These are phyloP conservation scores for Ophiocordyceps camponoti-leonardi DNA, from an alignment of 2,329 filamentous ascomycete genomes.

Conservation along the genomic window DNA sequence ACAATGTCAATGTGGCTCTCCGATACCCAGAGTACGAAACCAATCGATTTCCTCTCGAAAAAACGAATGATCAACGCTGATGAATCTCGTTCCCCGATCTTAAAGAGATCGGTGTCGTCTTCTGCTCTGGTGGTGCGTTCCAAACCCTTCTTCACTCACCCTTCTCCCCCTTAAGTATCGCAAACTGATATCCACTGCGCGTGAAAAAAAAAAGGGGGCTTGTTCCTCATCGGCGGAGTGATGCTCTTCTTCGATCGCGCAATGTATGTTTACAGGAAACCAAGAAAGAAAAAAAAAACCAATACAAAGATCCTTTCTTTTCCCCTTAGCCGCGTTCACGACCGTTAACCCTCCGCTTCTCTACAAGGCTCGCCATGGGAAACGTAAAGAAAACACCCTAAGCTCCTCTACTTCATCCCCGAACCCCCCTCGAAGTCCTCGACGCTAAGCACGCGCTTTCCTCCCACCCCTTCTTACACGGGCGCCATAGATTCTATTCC, in stretches of 20 bases:
- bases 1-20: conserved; percentile 78
- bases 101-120: conserved; percentile 86
- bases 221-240: conserved; percentile 89
- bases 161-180: not conserved
- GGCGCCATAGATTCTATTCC: conserved; percentile 67
- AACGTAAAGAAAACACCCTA: conserved; percentile 41
- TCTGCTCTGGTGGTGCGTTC: conserved; percentile 86
- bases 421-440: not conserved
- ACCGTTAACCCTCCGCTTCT: not conserved
- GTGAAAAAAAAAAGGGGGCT: conserved; percentile 55
- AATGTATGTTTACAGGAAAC: conserved; percentile 50
- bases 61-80: not conserved
- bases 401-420: not conserved
- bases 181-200: not conserved
- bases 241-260: conserved; percentile 96
- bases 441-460: not conserved
- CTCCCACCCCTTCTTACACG: not conserved
- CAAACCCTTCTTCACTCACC: not conserved
- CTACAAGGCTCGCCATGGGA: conserved; percentile 77
- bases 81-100: not conserved
- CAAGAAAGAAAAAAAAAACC: too few relatives aligned
- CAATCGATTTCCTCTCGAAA: not conserved
- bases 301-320: not conserved
- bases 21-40: conserved; percentile 36
- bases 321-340: not conserved